Percentiles rank a stretch among this genome's conserved stretches.
phyloP scores from a whole-genome alignment of 768 basidiomycete genomes.

The Rubroboletus pulcherrimus region DNA sequence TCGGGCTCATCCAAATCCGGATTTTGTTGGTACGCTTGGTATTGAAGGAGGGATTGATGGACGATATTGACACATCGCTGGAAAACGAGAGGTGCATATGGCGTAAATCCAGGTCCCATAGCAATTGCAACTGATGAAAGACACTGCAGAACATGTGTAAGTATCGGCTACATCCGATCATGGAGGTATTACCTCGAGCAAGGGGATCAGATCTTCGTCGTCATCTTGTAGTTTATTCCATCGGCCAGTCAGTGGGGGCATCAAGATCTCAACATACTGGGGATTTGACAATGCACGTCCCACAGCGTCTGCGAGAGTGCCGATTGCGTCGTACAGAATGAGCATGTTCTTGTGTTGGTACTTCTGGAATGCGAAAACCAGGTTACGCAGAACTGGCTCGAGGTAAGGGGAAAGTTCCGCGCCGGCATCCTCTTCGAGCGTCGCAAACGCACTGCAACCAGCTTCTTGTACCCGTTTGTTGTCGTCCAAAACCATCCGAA shows the following conservation, averaged over 20 bases:
- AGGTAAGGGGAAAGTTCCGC: conserved; percentile 86
- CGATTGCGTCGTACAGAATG: conserved; percentile 98
- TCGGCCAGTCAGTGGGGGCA: conserved; percentile 88
- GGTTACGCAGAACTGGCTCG: conserved; percentile 89
- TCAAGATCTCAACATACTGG: conserved; percentile 86
- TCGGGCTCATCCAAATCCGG: conserved; percentile 94
- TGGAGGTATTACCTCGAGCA: conserved; percentile 73
- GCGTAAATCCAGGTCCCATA: conserved; percentile 83
- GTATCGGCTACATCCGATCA: conserved; percentile 1
- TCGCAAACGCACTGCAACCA: conserved; percentile 97
- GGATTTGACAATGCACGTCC: conserved; percentile 83
- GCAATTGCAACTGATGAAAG: conserved; percentile 97
- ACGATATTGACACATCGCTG: conserved; percentile 88
- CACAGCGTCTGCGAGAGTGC: conserved; percentile 95
- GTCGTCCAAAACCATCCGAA: conserved; percentile 95
- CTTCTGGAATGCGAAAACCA: conserved; percentile 95
- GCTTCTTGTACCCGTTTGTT: conserved; percentile 99
- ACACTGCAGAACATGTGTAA: conserved; percentile 53
- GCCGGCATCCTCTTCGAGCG: conserved; percentile 96
- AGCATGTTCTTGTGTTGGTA: conserved; percentile 99
- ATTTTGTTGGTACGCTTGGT: conserved; percentile 84
- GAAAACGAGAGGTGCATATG: conserved; percentile 89
- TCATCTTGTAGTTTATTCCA: conserved; percentile 92
- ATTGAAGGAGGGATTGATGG: conserved; percentile 75
- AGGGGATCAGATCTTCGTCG: conserved; percentile 88